Conservation (phyloP, 2,329 filamentous ascomycete species). For the Monilinia laxa region DNA sequence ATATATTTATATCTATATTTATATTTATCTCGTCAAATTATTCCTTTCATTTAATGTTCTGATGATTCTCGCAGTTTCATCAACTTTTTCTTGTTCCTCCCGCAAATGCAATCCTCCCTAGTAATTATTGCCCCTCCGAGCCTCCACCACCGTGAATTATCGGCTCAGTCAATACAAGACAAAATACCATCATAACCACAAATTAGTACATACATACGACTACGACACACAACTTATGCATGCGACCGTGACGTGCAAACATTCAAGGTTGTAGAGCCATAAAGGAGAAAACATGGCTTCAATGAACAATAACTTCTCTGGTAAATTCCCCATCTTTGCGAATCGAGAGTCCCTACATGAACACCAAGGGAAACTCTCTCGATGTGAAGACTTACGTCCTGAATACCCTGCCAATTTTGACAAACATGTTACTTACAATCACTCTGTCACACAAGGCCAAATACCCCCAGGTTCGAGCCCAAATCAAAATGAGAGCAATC, state of each 20-base stretch:
- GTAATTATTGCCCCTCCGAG: slow-evolving; percentile 19
- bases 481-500: slow-evolving; percentile 13
- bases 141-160: slow-evolving; percentile 22
- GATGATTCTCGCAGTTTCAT: neutral
- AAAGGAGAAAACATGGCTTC: slow-evolving; percentile 38
- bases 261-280: neutral
- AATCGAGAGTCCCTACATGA: slow-evolving; percentile 20
- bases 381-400: slow-evolving; percentile 30
- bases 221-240: slow-evolving; percentile 33
- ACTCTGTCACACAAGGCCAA: slow-evolving; percentile 32
- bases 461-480: slow-evolving; percentile 32
- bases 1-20: neutral
- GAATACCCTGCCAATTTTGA: slow-evolving; percentile 20
- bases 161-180: slow-evolving; percentile 18
- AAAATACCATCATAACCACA: slow-evolving; percentile 20
- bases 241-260: slow-evolving; percentile 31
- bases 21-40: neutral
- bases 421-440: slow-evolving; percentile 17
- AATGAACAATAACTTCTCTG: slow-evolving; percentile 40
- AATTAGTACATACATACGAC: slow-evolving; percentile 19
- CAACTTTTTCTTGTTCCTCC: neutral
- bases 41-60: neutral
- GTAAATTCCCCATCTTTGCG: slow-evolving; percentile 34
- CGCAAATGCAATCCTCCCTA: slow-evolving; percentile 9
- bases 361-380: slow-evolving; percentile 20